Evolutionary conservation across 345 rosid species (phyloP), one percentile per base, ranked within the genome.

Genomic region (Eucalyptus polyanthemos): DNA sequence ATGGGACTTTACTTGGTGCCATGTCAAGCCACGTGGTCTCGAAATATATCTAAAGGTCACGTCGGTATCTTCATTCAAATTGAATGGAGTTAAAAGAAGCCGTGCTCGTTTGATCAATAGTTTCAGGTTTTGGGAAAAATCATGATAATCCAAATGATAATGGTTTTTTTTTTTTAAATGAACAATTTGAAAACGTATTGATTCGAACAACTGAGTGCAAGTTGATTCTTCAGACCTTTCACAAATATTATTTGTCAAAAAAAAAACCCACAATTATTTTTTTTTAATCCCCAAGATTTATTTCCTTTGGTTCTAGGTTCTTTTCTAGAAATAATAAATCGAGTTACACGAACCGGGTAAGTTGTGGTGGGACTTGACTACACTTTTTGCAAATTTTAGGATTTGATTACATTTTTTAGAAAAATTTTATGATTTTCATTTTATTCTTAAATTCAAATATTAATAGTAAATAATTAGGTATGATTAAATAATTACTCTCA

Each of bases 391-490:
- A 69, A 69, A 5, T 3, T 34, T 17, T 69, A 34, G 37, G 7
- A 69, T 19, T 69, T 6, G 42, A 34, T 69, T 34, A 4, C 7
- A 69, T 17, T 17, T 5, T 17, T 17, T 1, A 19, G 2, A 69
- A 5, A 16, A 2, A 0, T 0, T 10, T 37, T 3, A 37, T 1
- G 14, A 37, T 11, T 19, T 37, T 13, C 5, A 37, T 29, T 6
- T 62, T 27, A 27, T 6, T 29, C 17, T 62, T 62, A 29, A 27
- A 29, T 62, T 62, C 5, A 27, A 62, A 12, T 27, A 62, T 12
- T 27, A 62, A 7, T 62, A 34, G 31, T 29, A 12, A 12, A 3
- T 27, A 62, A 62, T 29, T 62, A 27, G 16, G 16, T 27, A 56
- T 6, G 58, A 53, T 53, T 53, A 53, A 8, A 8, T 53, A 53